phyloP scores from a whole-genome alignment of 2,329 filamentous ascomycete genomes.

The Hypocreales sp. region DNA sequence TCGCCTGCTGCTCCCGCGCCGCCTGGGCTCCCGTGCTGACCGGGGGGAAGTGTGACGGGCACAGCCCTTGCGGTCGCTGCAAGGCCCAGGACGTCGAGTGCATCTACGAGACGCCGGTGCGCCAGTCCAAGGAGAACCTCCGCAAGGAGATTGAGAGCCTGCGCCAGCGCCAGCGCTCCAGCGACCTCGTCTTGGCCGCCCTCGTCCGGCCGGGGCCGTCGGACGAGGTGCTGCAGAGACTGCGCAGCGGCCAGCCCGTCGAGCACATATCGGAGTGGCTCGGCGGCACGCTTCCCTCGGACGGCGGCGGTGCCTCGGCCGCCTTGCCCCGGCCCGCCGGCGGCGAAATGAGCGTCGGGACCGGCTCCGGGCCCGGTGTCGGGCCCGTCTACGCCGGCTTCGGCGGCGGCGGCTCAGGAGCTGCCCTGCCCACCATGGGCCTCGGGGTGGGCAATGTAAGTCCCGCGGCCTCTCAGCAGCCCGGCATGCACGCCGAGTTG shows the following conservation, averaged over 20 bases:
- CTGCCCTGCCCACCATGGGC: slow-evolving; percentile 14
- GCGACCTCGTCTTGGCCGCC: slow-evolving; percentile 38
- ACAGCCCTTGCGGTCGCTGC: slow-evolving; percentile 39
- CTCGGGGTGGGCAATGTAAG: slow-evolving; percentile 14
- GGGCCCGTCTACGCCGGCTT: slow-evolving; percentile 6
- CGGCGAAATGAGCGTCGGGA: slow-evolving; percentile 3
- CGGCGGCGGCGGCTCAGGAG: slow-evolving; percentile 9
- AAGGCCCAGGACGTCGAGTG: slow-evolving; percentile 38
- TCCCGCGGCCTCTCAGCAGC: slow-evolving; percentile 12
- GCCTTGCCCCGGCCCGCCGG: slow-evolving; percentile 10
- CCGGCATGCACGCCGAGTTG: slow-evolving; percentile 19
- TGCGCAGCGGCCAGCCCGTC: slow-evolving; percentile 37
- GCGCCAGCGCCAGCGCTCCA: slow-evolving; percentile 36
- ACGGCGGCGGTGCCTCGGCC: slow-evolving; percentile 13
- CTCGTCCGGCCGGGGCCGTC: slow-evolving; percentile 33
- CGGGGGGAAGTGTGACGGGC: slow-evolving; percentile 37
- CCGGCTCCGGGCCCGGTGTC: slow-evolving; percentile 4
- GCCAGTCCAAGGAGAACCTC: slow-evolving; percentile 47
- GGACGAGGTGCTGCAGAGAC: slow-evolving; percentile 36
- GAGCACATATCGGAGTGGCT: slow-evolving; percentile 43
- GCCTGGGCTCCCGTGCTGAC: not conserved
- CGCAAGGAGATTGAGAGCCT: slow-evolving; percentile 43
- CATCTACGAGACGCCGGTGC: slow-evolving; percentile 45
- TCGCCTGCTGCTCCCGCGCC: not conserved
- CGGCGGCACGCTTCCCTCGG: slow-evolving; percentile 14